Evolutionary conservation across 495 filamentous ascomycete species (phyloP).

Genomic region (Terfezia claveryi): DNA sequence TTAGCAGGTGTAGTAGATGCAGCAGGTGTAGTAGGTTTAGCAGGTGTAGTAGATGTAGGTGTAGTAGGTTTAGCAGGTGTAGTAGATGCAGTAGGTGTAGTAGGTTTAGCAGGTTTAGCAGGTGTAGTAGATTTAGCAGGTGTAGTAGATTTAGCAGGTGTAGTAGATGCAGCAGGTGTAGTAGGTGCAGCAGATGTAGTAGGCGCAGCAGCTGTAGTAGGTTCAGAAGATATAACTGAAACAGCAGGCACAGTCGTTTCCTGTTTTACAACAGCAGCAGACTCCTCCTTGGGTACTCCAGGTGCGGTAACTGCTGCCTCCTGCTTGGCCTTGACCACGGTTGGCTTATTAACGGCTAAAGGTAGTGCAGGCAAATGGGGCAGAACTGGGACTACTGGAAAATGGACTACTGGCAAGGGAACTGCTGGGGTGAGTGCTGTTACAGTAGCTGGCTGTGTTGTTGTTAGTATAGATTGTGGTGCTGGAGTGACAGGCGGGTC

Average conservation of each 20-base stretch:
- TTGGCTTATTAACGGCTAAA: not conserved
- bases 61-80: not conserved
- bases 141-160: not conserved
- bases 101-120: not conserved
- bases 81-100: not conserved
- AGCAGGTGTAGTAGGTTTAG: not conserved
- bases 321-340: not conserved
- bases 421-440: not conserved
- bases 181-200: conserved; percentile 1
- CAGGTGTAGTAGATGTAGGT: not conserved
- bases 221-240: not conserved
- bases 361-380: not conserved
- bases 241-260: not conserved
- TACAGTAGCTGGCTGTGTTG: not conserved
- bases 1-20: not conserved
- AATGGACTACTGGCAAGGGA: not conserved
- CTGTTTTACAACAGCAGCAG: no score
- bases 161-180: not conserved
- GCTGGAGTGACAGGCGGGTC: conserved; percentile 7
- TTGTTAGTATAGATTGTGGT: conserved; percentile 4
- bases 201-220: not conserved
- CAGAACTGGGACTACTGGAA: not conserved
- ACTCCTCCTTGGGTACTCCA: not conserved
- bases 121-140: not conserved
- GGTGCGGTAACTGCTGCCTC: not conserved